These are phyloP conservation scores for Alternaria panax DNA, from an alignment of 2,329 filamentous ascomycete genomes.

Conservation along the genomic window DNA sequence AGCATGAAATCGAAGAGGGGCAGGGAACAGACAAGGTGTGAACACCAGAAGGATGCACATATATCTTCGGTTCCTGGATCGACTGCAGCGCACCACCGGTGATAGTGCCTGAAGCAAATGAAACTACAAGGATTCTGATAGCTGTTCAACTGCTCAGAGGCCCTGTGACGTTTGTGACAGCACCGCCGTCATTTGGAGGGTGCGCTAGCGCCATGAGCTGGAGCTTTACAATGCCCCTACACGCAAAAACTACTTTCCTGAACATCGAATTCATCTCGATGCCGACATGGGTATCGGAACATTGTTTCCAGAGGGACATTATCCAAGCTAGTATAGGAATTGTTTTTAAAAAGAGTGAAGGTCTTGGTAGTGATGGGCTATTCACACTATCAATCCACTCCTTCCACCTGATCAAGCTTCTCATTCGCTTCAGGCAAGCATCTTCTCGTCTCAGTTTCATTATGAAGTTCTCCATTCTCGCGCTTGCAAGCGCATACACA, in stretches of 20 bases:
- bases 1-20: background rate
- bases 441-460: background rate
- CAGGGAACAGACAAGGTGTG: background rate
- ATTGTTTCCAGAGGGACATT: background rate
- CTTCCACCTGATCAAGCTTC: background rate
- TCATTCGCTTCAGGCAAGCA: background rate
- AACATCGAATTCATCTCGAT: background rate
- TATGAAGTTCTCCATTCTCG: conserved; percentile 11
- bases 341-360: background rate
- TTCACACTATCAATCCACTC: background rate
- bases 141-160: background rate
- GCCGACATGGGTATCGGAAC: background rate
- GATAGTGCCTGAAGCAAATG: background rate
- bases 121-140: background rate
- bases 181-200: background rate
- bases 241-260: background rate
- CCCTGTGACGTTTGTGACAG: background rate
- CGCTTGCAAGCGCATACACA: conserved; percentile 6
- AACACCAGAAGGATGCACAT: background rate
- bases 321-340: background rate
- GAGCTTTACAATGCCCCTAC: background rate
- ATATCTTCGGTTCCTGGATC: background rate
- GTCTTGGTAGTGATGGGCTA: background rate
- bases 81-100: background rate
- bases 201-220: conserved; percentile 1